phyloP scores from a whole-genome alignment of 2,329 filamentous ascomycete species.

The Penicillium sp. region DNA sequence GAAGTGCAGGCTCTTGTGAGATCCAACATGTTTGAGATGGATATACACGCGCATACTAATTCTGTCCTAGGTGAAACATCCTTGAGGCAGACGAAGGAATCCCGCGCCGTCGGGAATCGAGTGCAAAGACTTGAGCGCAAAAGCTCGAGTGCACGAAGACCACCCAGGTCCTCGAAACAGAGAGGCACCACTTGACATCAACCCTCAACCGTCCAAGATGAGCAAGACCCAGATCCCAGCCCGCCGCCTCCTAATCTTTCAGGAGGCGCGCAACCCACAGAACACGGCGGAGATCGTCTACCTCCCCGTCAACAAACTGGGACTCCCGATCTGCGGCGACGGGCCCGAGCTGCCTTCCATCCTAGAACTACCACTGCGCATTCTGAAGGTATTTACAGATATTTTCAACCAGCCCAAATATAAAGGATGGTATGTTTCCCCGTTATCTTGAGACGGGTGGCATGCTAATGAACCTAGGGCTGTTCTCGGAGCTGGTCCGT shows the following conservation, averaged over 20 bases:
- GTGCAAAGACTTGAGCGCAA: not conserved
- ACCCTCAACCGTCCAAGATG: not conserved
- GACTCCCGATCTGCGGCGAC: conserved; percentile 35
- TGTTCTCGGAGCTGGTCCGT: conserved; percentile 33
- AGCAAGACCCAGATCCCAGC: conserved; percentile 8
- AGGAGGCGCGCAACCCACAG: conserved; percentile 35
- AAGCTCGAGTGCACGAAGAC: not conserved
- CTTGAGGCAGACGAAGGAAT: not conserved
- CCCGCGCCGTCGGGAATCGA: not conserved
- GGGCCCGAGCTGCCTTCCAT: conserved; percentile 35
- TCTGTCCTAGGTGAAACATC: not conserved
- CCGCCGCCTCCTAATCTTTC: conserved; percentile 35
- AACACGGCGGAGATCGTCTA: conserved; percentile 31
- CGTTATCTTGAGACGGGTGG: not conserved
- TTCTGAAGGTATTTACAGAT: conserved; percentile 38
- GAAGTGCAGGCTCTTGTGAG: not conserved
- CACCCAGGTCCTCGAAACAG: not conserved
- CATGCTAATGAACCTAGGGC: conserved; percentile 24
- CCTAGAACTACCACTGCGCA: conserved; percentile 34
- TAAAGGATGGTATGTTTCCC: conserved; percentile 34
- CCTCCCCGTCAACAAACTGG: conserved; percentile 37
- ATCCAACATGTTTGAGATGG: not conserved
- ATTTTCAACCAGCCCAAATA: conserved; percentile 40
- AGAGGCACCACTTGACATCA: not conserved
- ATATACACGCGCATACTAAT: not conserved